phyloP scores from a whole-genome alignment of 495 filamentous ascomycete species.

The Neurospora sp. region DNA sequence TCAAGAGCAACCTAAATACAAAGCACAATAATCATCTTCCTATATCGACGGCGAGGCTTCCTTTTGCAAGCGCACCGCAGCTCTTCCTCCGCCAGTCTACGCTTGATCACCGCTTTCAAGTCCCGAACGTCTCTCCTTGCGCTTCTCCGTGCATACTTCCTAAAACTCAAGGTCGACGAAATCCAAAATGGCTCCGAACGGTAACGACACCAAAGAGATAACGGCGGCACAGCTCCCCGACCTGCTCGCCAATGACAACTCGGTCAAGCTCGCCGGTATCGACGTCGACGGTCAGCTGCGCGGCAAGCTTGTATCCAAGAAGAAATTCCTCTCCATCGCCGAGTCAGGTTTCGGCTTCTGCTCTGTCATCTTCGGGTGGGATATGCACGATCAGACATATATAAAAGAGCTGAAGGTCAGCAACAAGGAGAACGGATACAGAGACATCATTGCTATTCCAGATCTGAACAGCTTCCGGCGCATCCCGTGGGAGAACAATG shows the following conservation, averaged over 20 bases:
- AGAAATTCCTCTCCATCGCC: conserved; percentile 85
- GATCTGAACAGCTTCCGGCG: conserved; percentile 75
- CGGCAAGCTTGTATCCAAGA: conserved; percentile 91
- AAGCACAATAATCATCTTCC: background rate
- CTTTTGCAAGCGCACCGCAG: background rate
- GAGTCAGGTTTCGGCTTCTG: conserved; percentile 90
- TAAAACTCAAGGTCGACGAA: background rate
- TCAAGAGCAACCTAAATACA: background rate
- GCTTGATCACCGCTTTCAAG: background rate
- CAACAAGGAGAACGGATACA: conserved; percentile 89
- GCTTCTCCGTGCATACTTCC: background rate
- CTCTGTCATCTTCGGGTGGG: conserved; percentile 94
- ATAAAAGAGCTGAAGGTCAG: conserved; percentile 74
- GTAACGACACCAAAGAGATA: conserved; percentile 10
- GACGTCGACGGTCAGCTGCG: conserved; percentile 88
- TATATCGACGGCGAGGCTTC: background rate
- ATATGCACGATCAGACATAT: conserved; percentile 94
- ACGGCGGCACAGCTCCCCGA: conserved; percentile 54
- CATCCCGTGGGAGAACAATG: conserved; percentile 89
- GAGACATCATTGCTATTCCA: conserved; percentile 75
- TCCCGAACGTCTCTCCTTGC: background rate
- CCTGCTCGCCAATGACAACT: conserved; percentile 62
- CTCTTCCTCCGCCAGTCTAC: background rate
- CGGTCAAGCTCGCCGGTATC: conserved; percentile 84
- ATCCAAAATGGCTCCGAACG: conserved; percentile 7